A percentile compares a stretch with the other conserved stretches of the same genome.
Conservation (phyloP, 164 flowering plant genomes). For the Chimonanthus salicifolius region DNA sequence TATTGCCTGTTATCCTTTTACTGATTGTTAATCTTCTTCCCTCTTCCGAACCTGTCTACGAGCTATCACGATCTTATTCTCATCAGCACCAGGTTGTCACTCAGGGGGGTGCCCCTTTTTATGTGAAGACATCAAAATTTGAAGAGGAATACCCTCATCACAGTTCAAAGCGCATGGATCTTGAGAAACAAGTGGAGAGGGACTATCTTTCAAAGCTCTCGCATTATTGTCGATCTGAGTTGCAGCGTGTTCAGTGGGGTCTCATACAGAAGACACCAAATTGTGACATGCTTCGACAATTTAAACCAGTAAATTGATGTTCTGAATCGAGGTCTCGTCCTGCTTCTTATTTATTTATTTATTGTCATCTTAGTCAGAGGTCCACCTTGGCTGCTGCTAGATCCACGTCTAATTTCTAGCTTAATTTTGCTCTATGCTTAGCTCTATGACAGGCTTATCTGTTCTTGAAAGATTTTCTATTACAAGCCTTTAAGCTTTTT, state of each 20-base stretch:
- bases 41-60: conserved; percentile 59
- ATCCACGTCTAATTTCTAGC: not conserved
- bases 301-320: conserved; percentile 34
- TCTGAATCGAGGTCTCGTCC: conserved; percentile 19
- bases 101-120: conserved; percentile 57
- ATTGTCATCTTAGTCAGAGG: not conserved
- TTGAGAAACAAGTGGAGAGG: conserved; percentile 53
- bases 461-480: not conserved
- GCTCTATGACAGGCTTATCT: not conserved
- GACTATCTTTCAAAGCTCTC: conserved; percentile 47
- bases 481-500: not conserved
- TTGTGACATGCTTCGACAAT: conserved; percentile 64
- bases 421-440: not conserved
- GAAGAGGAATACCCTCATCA: conserved; percentile 61
- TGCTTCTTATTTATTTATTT: not conserved
- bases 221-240: conserved; percentile 66
- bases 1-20: conserved; percentile 67
- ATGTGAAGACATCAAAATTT: conserved; percentile 55
- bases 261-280: conserved; percentile 50
- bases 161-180: conserved; percentile 32
- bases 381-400: not conserved
- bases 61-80: conserved; percentile 42
- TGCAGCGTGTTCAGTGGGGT: conserved; percentile 80
- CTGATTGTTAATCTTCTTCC: conserved; percentile 61
- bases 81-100: conserved; percentile 44